Conservation (phyloP, 1,284 basidiomycete species). For the Laetiporus sulphureus region DNA sequence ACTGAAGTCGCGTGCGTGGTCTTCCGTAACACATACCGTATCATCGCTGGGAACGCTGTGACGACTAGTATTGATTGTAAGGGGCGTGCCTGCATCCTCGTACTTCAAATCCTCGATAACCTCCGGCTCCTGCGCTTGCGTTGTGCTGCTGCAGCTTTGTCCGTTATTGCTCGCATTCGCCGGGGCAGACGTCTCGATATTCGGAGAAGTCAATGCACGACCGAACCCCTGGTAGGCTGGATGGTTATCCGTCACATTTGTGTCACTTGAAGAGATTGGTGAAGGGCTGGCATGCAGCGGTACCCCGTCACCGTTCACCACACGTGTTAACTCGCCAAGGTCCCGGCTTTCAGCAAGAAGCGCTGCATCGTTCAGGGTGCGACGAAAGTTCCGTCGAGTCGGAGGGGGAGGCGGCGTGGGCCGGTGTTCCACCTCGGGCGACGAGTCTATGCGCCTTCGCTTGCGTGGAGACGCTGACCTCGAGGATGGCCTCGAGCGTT, state of each 20-base stretch:
- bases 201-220: neutral
- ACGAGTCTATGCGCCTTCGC: constrained; percentile 40
- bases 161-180: neutral
- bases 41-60: constrained; percentile 54
- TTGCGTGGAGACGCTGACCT: constrained; percentile 30
- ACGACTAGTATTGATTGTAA: constrained; percentile 42
- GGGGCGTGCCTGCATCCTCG: constrained; percentile 46
- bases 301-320: too few species aligned
- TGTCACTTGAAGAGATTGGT: too few species aligned
- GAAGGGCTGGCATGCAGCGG: too few species aligned
- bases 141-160: neutral
- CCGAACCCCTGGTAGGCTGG: too few species aligned
- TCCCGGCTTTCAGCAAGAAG: too few species aligned
- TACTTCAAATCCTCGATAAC: constrained; percentile 32
- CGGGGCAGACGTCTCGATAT: neutral
- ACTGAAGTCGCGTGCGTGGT: constrained; percentile 8
- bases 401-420: constrained; percentile 4
- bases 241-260: too few species aligned
- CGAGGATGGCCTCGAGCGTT: constrained; percentile 12
- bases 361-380: neutral
- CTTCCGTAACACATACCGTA: constrained; percentile 33
- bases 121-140: neutral
- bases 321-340: too few species aligned
- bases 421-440: constrained; percentile 23
- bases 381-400: constrained; percentile 11